Percentiles rank a stretch among this genome's conserved stretches.
Conservation (phyloP, 345 rosid species). For the Isatis tinctoria region DNA sequence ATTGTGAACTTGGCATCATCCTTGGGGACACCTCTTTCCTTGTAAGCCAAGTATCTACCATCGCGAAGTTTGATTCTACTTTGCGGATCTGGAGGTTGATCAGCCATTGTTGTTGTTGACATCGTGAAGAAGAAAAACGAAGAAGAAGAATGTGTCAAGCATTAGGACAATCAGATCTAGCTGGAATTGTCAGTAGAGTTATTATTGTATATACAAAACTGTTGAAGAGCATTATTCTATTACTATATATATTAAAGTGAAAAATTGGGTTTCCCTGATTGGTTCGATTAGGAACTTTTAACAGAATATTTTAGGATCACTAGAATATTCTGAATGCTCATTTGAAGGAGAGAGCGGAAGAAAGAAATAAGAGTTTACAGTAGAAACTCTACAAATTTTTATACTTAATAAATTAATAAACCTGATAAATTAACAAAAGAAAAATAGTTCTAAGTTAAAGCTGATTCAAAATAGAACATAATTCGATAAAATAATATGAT, state of each 20-base stretch:
- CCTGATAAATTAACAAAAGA: no score
- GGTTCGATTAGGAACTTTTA: constrained; percentile 3
- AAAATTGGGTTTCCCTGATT: neutral
- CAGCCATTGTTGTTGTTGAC: constrained; percentile 22
- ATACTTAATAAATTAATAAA: no score
- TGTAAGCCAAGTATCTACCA: constrained; percentile 78
- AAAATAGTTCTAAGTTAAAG: no score
- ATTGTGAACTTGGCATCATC: constrained; percentile 53
- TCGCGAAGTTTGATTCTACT: constrained; percentile 59
- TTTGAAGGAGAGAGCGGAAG: no score
- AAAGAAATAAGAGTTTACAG: no score
- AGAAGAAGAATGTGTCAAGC: constrained; percentile 13
- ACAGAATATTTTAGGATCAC: constrained; percentile 8
- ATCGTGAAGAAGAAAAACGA: neutral
- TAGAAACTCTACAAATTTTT: no score
- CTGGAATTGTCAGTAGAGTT: constrained; percentile 11
- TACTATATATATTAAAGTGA: neutral
- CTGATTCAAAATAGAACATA: no score
- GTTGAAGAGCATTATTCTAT: neutral
- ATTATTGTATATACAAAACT: neutral
- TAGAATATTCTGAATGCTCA: neutral
- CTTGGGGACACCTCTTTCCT: constrained; percentile 68
- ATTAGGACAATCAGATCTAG: constrained; percentile 17
- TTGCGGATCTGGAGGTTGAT: constrained; percentile 17
- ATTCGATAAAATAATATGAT: no score